Evolutionary conservation across 805 yeast species (phyloP).

Genomic region (Zygotorulaspora florentina): DNA sequence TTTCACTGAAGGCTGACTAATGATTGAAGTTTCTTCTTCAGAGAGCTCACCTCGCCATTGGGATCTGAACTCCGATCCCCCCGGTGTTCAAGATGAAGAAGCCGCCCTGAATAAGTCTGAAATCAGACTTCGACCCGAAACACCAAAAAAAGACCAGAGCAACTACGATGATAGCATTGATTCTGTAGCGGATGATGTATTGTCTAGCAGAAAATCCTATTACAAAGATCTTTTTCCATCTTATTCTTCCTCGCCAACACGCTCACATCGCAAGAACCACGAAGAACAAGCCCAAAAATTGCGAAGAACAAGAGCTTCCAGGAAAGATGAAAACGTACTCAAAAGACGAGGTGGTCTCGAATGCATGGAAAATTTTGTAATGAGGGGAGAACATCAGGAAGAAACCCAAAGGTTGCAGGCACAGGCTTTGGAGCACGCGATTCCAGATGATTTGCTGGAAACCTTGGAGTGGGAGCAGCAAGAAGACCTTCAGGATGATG

Average conservation of each 20-base stretch:
- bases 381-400: constrained; percentile 20
- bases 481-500: constrained; percentile 27
- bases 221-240: constrained; percentile 6
- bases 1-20: background rate
- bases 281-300: constrained; percentile 4
- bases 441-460: constrained; percentile 21
- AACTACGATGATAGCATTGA: constrained; percentile 1
- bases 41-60: background rate
- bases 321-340: constrained; percentile 9
- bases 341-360: constrained; percentile 26
- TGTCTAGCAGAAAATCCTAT: constrained; percentile 6
- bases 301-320: constrained; percentile 3
- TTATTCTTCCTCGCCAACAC: constrained; percentile 9
- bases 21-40: background rate
- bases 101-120: background rate
- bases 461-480: constrained; percentile 17
- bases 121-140: background rate
- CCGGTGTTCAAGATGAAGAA: background rate
- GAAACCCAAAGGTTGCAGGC: constrained; percentile 16
- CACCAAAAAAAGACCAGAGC: background rate
- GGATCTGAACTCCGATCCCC: background rate
- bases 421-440: constrained; percentile 20
- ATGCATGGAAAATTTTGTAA: constrained; percentile 29
- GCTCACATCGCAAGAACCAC: constrained; percentile 2
- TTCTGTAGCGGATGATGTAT: constrained; percentile 9